Evolutionary conservation across 169 alveolate species (phyloP), one percentile per base, ranked within the genome.

Genomic region (Cryptosporidium sp.): DNA sequence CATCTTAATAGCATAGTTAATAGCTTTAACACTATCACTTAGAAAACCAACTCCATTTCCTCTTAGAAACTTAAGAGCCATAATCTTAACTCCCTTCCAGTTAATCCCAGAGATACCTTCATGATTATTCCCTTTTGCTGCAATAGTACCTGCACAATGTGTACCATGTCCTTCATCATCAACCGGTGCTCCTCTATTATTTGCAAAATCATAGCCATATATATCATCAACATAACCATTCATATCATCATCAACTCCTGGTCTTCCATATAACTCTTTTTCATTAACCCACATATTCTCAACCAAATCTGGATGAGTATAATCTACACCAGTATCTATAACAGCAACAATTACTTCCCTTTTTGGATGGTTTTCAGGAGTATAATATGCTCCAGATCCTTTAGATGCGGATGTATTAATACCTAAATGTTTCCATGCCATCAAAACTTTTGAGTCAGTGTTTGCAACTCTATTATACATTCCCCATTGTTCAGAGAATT

Each of bases 301-400:
- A 23, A 70, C 92, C 69, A 96, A 71, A 45, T 93, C 96, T 42
- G 97, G 96, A 58, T 96, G 97, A 18, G 91, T 85, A 84, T 85
- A 92, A 75, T 94, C 97, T 2, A 96, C 91, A 3, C 98, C 98
- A 21, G 97, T 96, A 85, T 96, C 98, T 31, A 96, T 91, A 42
- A 94, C 95, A 12, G 94, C 96, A 18, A 94, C 96, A 35, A 92
- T 91, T 2, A 73, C 85, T 23, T 91, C 73, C 29, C 93, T 70
- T 89, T 89, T 26, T 84, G 94, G 45, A 60, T 84, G 61, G 85
- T 87, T 23, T 84, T 69, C 85, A 60, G 91, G 21, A 53, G 85
- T 5, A 70, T 37, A 6, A 37, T 42, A 18, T 51, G 26, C 29
- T 80, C 91, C 51, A 29, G 70, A 69, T 48, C 14, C 26, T 37